Conservation (phyloP, 2,329 filamentous ascomycete species). For the Calycina herbarum region DNA sequence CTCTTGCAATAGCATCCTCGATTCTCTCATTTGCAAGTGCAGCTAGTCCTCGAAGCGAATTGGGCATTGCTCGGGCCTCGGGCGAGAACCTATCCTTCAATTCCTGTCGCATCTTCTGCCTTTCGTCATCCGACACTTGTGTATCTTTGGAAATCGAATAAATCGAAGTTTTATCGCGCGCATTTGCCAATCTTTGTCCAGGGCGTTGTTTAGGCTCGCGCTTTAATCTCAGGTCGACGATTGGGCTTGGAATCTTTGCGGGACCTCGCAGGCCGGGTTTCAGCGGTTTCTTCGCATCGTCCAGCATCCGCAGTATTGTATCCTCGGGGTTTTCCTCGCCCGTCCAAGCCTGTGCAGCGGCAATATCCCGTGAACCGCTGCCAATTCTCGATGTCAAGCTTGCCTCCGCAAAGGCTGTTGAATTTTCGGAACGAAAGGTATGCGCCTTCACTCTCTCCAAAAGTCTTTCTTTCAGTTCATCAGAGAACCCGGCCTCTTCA, state of each 20-base stretch:
- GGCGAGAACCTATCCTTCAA: constrained; percentile 81
- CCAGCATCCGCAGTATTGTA: constrained; percentile 78
- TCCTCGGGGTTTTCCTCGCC: constrained; percentile 75
- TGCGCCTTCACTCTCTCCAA: constrained; percentile 57
- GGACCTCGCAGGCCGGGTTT: constrained; percentile 48
- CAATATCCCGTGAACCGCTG: constrained; percentile 66
- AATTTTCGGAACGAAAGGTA: constrained; percentile 52
- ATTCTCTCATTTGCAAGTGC: constrained; percentile 89
- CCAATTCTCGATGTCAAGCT: constrained; percentile 59
- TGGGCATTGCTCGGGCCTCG: constrained; percentile 70
- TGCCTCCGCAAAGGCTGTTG: constrained; percentile 49
- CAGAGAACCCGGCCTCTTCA: constrained; percentile 63
- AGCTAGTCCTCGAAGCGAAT: constrained; percentile 73
- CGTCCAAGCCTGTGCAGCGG: constrained; percentile 71
- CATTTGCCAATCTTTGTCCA: constrained; percentile 51
- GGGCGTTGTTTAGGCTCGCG: constrained; percentile 42
- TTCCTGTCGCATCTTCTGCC: constrained; percentile 68
- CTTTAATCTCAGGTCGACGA: constrained; percentile 54
- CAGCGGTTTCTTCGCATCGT: constrained; percentile 75
- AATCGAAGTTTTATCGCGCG: constrained; percentile 60
- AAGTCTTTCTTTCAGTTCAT: constrained; percentile 60
- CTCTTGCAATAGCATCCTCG: constrained; percentile 87
- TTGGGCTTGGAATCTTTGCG: constrained; percentile 44
- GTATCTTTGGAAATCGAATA: constrained; percentile 50
- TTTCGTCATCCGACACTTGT: constrained; percentile 68